phyloP scores from a whole-genome alignment of 345 rosid genomes.

The Noccaea caerulescens region DNA sequence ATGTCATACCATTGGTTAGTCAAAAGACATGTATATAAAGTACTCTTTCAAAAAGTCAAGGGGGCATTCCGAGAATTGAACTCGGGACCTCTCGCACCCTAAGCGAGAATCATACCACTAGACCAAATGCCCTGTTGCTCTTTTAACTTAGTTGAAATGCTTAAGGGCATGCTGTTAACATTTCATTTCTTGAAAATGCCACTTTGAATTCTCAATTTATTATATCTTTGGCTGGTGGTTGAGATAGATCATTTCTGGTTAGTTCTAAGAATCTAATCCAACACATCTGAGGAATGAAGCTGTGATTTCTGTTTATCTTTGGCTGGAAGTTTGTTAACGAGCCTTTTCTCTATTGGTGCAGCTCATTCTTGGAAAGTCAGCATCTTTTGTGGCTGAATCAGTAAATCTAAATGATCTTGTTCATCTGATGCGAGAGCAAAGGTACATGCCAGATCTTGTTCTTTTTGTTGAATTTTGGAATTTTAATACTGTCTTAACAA shows the following conservation, averaged over 20 bases:
- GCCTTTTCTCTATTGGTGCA: constrained; percentile 14
- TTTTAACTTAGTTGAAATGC: background rate
- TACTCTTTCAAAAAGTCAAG: constrained; percentile 4
- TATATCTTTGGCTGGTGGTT: background rate
- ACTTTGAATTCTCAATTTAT: background rate
- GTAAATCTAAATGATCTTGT: background rate
- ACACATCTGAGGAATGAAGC: background rate
- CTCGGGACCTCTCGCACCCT: constrained; percentile 87
- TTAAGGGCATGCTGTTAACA: constrained; percentile 4
- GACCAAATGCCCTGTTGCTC: constrained; percentile 65
- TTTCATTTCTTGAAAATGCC: background rate
- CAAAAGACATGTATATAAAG: background rate
- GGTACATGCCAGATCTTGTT: constrained; percentile 27
- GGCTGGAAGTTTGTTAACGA: too few species aligned
- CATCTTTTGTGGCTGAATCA: constrained; percentile 7
- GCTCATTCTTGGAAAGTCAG: constrained; percentile 14
- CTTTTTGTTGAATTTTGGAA: constrained; percentile 6
- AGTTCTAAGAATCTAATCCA: constrained; percentile 3
- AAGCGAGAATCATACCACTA: constrained; percentile 83
- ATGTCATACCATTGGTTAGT: constrained; percentile 8
- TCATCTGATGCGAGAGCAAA: constrained; percentile 20
- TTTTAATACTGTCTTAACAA: constrained; percentile 26
- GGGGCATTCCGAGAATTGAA: constrained; percentile 77
- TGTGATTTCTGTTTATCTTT: too few species aligned
- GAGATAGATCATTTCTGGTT: constrained; percentile 10